Evolutionary conservation across 805 yeast species (phyloP).

Genomic region (Metschnikowia baotianmanensis): DNA sequence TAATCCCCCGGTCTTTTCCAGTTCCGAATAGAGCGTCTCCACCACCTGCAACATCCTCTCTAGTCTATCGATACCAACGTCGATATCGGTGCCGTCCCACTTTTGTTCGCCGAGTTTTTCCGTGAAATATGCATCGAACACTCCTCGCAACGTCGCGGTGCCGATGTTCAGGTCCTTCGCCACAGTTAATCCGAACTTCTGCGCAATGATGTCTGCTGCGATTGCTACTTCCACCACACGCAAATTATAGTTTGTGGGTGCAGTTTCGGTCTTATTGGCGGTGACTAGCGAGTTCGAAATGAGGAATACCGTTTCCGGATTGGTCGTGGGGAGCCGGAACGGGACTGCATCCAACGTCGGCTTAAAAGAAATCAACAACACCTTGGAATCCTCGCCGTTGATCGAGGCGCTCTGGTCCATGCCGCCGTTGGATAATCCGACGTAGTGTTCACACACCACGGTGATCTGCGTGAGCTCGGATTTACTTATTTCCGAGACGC

Average conservation of each 20-base stretch:
- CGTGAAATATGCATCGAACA: conserved; percentile 50
- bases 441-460: conserved; percentile 64
- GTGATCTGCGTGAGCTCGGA: conserved; percentile 57
- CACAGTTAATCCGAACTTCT: conserved; percentile 41
- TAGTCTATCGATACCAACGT: conserved; percentile 41
- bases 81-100: conserved; percentile 49
- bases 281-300: conserved; percentile 62
- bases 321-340: conserved; percentile 48
- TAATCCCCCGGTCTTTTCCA: conserved; percentile 40
- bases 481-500: conserved; percentile 43
- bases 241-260: conserved; percentile 65
- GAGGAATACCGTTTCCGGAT: conserved; percentile 48
- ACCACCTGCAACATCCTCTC: conserved; percentile 41
- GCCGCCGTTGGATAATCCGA: conserved; percentile 78
- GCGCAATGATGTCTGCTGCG: conserved; percentile 61
- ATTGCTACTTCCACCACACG: conserved; percentile 70
- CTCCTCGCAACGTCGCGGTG: conserved; percentile 64
- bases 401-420: conserved; percentile 76
- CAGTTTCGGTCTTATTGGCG: conserved; percentile 68
- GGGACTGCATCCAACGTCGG: conserved; percentile 58
- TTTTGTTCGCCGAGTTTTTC: conserved; percentile 25
- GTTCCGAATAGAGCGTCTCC: conserved; percentile 40
- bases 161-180: conserved; percentile 49
- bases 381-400: conserved; percentile 58
- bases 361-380: conserved; percentile 57